A percentile compares a stretch with the other conserved stretches of the same genome.
phyloP scores from a whole-genome alignment of 176 grass and related monocot genomes.

The Cymbopogon citratus region DNA sequence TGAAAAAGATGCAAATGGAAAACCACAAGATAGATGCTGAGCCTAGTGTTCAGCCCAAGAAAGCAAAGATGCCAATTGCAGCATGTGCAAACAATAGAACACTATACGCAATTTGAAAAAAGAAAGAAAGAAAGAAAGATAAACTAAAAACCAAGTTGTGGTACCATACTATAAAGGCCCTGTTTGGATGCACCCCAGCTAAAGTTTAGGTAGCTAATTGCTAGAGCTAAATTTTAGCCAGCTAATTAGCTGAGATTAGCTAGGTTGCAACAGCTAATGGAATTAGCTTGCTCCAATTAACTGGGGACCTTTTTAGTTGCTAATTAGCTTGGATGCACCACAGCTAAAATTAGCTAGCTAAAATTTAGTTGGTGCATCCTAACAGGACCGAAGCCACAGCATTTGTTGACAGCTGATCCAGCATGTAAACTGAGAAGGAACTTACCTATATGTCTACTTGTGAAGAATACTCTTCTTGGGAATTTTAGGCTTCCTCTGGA shows the following conservation, averaged over 20 bases:
- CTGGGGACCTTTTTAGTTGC: too few relatives aligned
- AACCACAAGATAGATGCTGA: neutral
- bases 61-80: neutral
- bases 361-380: too few relatives aligned
- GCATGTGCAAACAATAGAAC: neutral
- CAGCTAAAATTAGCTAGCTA: too few relatives aligned
- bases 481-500: constrained; percentile 92
- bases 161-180: neutral
- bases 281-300: too few relatives aligned
- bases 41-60: neutral
- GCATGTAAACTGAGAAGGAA: constrained; percentile 13
- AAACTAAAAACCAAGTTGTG: neutral
- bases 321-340: too few relatives aligned
- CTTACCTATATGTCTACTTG: constrained; percentile 61
- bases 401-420: neutral
- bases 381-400: neutral
- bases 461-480: constrained; percentile 84
- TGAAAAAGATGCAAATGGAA: neutral
- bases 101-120: neutral
- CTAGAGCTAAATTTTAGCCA: too few relatives aligned
- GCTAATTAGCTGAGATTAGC: too few relatives aligned
- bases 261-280: too few relatives aligned
- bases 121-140: too few relatives aligned
- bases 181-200: too few relatives aligned
- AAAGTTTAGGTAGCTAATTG: too few relatives aligned